Evolutionary conservation across 192 early-diverging fungal species (phyloP), one percentile per base, ranked within the genome.

Genomic region (Polychytrium aggregatum): DNA sequence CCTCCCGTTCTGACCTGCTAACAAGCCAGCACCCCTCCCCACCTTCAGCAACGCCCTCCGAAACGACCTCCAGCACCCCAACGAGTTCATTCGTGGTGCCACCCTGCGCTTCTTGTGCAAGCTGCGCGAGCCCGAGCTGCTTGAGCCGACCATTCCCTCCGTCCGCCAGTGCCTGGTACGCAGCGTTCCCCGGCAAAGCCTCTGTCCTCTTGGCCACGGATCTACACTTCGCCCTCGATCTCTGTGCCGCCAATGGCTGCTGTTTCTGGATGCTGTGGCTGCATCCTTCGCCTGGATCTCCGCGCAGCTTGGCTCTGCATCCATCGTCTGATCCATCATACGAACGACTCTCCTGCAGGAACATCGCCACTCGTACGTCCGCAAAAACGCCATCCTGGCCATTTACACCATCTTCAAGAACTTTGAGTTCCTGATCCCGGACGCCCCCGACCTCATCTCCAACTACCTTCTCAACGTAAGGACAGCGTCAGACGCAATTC

Each of bases 61-160:
- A 63, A 94, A 91, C 46, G 96, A 98, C 64, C 67, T 98, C 26
- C 90, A 92, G 67, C 93, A 97, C 63, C 92, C 95, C 35, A 98
- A 98, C 68, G 95, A 98, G 73, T 98, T 85, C 57, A 90, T 98
- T 53, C 79, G 95, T 48, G 95, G 93, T 17, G 79, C 79, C 2
- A 94, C 88, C 27, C 79, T 98, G 48, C 82, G 95, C 22, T 88
- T 94, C 62, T 68, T 98, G 52, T 89, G 89, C 76, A 97, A 97
- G 65, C 74, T 98, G 51, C 79, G 82, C 43, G 95, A 98, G 56
- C 78, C 86, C 16, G 95, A 98, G 61, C 59, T 98, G 27, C 73
- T 98, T 7, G 93, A 97, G 64, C 95, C 95, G 7, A 72, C 94
- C 29, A 71, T 97, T 37, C 90, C 90, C 27, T 81, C 92, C 20